Conservation (phyloP, 2,329 filamentous ascomycete species). For the Neopestalotiopsis sp. region DNA sequence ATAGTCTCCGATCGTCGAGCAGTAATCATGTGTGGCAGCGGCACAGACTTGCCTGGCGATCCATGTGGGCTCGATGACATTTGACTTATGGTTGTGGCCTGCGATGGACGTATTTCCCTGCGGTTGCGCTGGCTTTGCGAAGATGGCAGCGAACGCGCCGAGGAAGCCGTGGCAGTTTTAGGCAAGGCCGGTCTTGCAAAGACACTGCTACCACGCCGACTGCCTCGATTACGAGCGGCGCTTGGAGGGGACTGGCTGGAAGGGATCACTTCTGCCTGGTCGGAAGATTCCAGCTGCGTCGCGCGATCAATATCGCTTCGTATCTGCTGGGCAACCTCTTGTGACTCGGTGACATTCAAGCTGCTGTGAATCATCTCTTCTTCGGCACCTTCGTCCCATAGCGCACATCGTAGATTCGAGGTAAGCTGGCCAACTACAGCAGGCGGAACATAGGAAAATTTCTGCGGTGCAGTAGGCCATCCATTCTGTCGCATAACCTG, state of each 20-base stretch:
- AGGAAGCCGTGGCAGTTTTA: conserved; percentile 13
- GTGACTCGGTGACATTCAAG: conserved; percentile 47
- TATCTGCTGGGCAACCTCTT: conserved; percentile 59
- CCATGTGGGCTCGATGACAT: conserved; percentile 33
- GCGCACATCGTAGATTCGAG: conserved; percentile 60
- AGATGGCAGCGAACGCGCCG: conserved; percentile 16
- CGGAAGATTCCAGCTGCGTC: conserved; percentile 38
- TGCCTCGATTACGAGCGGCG: conserved; percentile 20
- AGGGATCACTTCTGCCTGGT: conserved; percentile 36
- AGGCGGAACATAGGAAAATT: conserved; percentile 60
- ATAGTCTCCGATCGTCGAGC: conserved; percentile 24
- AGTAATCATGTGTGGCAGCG: conserved; percentile 25
- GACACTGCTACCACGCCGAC: background rate
- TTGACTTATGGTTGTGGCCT: conserved; percentile 50
- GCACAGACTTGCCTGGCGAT: conserved; percentile 36
- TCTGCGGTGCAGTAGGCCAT: conserved; percentile 56
- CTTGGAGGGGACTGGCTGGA: conserved; percentile 36
- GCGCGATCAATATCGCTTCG: conserved; percentile 50
- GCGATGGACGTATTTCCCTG: conserved; percentile 42
- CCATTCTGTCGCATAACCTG: conserved; percentile 59
- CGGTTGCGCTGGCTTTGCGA: conserved; percentile 25
- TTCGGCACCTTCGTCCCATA: conserved; percentile 45
- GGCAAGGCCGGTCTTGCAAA: conserved; percentile 20
- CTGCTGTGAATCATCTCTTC: conserved; percentile 24
- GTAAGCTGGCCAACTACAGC: conserved; percentile 63